Evolutionary conservation across 1,139 yeast species (phyloP).

Genomic region (Scheffersomyces segobiensis): DNA sequence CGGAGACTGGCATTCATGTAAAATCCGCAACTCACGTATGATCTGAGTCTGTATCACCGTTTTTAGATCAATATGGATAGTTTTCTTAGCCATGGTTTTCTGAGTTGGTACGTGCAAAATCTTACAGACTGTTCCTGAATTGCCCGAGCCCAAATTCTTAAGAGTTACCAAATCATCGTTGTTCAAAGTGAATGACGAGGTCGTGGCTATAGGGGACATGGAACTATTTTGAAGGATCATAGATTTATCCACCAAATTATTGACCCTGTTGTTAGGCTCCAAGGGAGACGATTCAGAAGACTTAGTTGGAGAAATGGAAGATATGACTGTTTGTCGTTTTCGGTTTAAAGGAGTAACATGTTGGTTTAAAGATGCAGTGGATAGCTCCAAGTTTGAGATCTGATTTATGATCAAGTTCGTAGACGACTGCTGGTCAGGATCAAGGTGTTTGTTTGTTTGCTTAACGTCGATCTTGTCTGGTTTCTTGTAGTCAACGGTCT

Average conservation of each 20-base stretch:
- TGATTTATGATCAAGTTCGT: constrained; percentile 29
- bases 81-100: constrained; percentile 86
- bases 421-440: constrained; percentile 29
- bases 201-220: constrained; percentile 37
- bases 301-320: constrained; percentile 47
- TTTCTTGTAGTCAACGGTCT: constrained; percentile 6
- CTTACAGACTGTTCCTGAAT: constrained; percentile 89
- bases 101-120: constrained; percentile 88
- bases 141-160: constrained; percentile 86
- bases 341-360: constrained; percentile 12
- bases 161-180: constrained; percentile 72
- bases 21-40: constrained; percentile 80
- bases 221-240: not conserved
- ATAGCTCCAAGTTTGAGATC: constrained; percentile 28
- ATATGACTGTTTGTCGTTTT: constrained; percentile 46
- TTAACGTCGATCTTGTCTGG: constrained; percentile 13
- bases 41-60: constrained; percentile 82
- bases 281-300: constrained; percentile 26
- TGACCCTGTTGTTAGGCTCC: constrained; percentile 4
- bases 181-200: constrained; percentile 45
- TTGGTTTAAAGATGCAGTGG: constrained; percentile 6
- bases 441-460: constrained; percentile 26
- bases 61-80: constrained; percentile 83
- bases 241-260: not conserved
- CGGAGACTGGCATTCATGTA: constrained; percentile 86